Base-by-base conservation (phyloP, 1,139 yeast genomes). In the Scheffersomyces lignicola region DNA sequence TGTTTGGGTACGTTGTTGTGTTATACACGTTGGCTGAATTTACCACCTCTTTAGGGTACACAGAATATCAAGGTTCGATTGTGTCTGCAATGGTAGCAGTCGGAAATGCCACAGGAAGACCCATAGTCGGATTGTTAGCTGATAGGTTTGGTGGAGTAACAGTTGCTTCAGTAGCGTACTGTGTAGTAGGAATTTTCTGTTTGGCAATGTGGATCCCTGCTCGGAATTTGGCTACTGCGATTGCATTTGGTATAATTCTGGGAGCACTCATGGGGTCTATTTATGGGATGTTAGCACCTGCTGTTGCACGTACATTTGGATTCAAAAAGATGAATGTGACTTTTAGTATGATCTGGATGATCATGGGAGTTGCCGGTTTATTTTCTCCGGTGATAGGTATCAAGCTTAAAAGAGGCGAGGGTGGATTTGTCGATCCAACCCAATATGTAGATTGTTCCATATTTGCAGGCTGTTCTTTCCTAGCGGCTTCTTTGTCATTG, bases 381-480 rank as follows among this genome's bases (percentile, higher is more conserved):
- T 69, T 62, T 1, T 68, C 80, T 1, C 82, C 83, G 3, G 67
- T 76, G 11, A 69, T 78, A 40, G 83, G 83, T 2, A 62, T 74
- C 20, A 54, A 68, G 8, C 55, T 77, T 34, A 73, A 72, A 35
- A 54, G 60, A 7, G 59, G 62, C 1, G 37, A 34, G 4, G 65
- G 62, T 0, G 54, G 52, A 0, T 67, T 71, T 3, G 51, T 56
- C 2, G 60, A 60, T 38, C 76, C 81, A 3, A 50, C 58, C 1
- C 76, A 69, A 45, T 78, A 77, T 49, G 51, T 56, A 21, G 47
- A 73, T 44, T 75, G 80, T 27, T 60, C 79, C 0, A 65, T 78
- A 3, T 78, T 76, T 51, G 73, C 78, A 15, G 83, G 83, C 0
- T 52, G 60, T 3, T 60, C 75, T 4, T 78, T 73, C 47, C 37